Evolutionary conservation across 176 grass and related monocot genomes (phyloP), one percentile per base, ranked within the genome.

Genomic region (Hsuehochloa calcarea): DNA sequence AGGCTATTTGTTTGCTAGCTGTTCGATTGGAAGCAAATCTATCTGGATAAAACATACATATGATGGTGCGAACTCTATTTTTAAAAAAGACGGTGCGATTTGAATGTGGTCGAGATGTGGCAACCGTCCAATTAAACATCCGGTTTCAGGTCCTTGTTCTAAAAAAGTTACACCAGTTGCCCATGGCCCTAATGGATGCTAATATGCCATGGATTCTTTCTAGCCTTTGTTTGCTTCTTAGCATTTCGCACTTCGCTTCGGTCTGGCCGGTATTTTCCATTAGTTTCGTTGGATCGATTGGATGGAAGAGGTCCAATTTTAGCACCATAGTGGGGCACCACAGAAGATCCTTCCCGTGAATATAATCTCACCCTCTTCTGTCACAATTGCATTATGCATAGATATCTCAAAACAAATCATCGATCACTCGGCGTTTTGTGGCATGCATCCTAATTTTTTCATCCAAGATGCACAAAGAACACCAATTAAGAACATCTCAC

Each of bases 81-180:
- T 34, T 2, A 34, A 34, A 34, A 1, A 25, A 1, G 20, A 22
- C 4, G 59, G 10, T 25, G 19, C 45, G 11, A 14, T 31, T 37
- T 56, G 37, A 3, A 16, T 9, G 20, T 1, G 20, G 26, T 26
- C 35, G 22, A 77, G 22, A 10, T 43, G 19, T 29, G 11, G n/a
- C 22, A 71, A 34, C 52, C 51, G 3, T 68, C 73, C 49, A n/a
- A n/a, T n/a, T n/a, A 85, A 85, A 38, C 65, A 47, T 38, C 15
- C 52, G 65, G 27, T 85, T 85, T 78, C 84, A 37, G 16, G 51
- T 70, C 65, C 16, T n/a, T 77, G 35, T 85, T 85, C 82, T 44
- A 49, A 47, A 77, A 77, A 77, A 85, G 82, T 55, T 41, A 68
- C 49, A 54, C 22, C 71, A 56, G 58, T 8, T 35, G 50, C 7